phyloP scores from a whole-genome alignment of 345 rosid species.

The Garcia nutans region DNA sequence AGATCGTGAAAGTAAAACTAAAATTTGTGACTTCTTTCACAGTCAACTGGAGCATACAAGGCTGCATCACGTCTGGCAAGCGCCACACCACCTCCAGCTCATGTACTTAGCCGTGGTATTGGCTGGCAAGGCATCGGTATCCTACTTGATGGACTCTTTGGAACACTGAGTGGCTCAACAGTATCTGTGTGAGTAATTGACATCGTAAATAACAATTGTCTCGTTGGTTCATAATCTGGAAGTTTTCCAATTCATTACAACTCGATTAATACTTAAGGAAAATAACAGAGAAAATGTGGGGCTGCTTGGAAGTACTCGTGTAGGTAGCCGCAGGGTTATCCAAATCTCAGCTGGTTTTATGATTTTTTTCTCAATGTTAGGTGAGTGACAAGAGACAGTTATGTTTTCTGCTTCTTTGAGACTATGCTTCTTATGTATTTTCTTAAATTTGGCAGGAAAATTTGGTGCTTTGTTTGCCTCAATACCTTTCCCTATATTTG shows the following conservation, averaged over 20 bases:
- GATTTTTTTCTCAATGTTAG: slow-evolving; percentile 94
- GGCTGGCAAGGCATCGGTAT: slow-evolving; percentile 99
- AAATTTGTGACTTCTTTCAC: slow-evolving; percentile 14
- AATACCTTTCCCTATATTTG: slow-evolving; percentile 91
- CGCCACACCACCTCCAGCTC: slow-evolving; percentile 99
- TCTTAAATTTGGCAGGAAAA: slow-evolving; percentile 55
- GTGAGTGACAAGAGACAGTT: slow-evolving; percentile 31
- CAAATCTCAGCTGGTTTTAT: slow-evolving; percentile 97
- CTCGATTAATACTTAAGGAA: not conserved
- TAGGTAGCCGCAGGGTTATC: slow-evolving; percentile 94
- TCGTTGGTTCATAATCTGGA: slow-evolving; percentile 7
- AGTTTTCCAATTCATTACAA: slow-evolving; percentile 11
- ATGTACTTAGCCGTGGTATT: slow-evolving; percentile 96
- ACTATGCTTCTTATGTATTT: not conserved
- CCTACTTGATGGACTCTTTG: slow-evolving; percentile 78
- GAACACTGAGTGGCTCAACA: slow-evolving; percentile 74
- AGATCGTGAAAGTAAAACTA: slow-evolving; percentile 4
- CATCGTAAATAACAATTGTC: not conserved
- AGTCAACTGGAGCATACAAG: slow-evolving; percentile 97
- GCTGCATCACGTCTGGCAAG: slow-evolving; percentile 96
- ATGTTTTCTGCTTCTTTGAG: not conserved
- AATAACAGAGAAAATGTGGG: slow-evolving; percentile 85
- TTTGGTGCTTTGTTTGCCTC: slow-evolving; percentile 97
- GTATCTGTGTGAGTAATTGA: slow-evolving; percentile 70
- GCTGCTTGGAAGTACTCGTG: slow-evolving; percentile 91